Base-by-base conservation (phyloP, 1,284 basidiomycete species). In the Boletus subluridellus region DNA sequence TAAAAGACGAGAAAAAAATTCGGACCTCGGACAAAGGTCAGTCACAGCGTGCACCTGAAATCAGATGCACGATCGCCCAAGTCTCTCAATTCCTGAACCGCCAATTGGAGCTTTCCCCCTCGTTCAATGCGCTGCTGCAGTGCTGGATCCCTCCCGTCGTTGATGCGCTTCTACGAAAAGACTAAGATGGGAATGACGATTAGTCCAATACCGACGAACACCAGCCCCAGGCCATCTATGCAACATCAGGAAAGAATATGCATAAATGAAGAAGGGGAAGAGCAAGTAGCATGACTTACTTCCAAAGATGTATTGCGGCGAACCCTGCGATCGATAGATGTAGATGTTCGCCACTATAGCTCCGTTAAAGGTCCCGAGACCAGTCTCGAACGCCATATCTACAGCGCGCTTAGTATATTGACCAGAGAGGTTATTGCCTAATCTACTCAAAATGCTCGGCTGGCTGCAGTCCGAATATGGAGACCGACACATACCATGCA, bases 151-250 rank as follows among this genome's bases (percentile, higher is more conserved):
- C 82, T 72, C 50, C 70, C 69, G 4, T 66, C 68, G 68, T 90
- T 90, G 65, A 85, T 84, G 21, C 79, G 75, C 39, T 55, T 77
- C 66, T 89, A 88, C 2, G 74, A 58, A 7, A 82, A 52, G 0
- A 84, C 79, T 24, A 80, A 75, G 21, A 81, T 67, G 0, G 83
- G 81, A 0, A 83, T 66, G 48, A 67, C 66, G 39, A 87, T 75
- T 63, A 87, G 75, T 0, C 88, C 87, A 45, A 89, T 81, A 3
- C 79, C 81, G 34, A 87, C 77, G 59, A 89, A 86, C 78, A 86
- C 86, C 37, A 90, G 69, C 67, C 86, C 84, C n/a, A 87, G 59
- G 3, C 74, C 84, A 66, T 88, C 86, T 88, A 58, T 17, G 30
- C 49, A 41, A 42, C n/a, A 37, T 24, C 8, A 6, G 2, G 2